Evolutionary conservation across 257 asterid genomes (phyloP), one percentile per base, ranked within the genome.

Genomic region (Ehretia macrophylla): DNA sequence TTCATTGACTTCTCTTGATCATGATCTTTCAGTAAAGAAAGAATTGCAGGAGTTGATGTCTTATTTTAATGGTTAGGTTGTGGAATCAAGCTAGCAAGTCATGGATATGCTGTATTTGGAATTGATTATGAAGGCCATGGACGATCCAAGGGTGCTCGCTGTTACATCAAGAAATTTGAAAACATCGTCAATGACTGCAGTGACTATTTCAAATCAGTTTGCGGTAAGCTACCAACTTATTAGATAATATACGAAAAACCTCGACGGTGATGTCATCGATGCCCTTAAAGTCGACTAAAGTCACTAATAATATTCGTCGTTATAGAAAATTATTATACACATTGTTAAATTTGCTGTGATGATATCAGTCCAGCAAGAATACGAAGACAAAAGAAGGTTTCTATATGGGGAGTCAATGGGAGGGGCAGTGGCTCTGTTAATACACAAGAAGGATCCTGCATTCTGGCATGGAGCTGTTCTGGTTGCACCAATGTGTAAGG

Each of bases 401-500:
- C 68, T 92, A 49, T 88, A 86, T 11, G 99, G 99, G 50, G 99
- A 88, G 74, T 92, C 99, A 0, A 92, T 92, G 99, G 99, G 99
- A 61, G 99, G 99, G 11, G 97, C 96, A 0, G 97, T 92, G 51
- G 90, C 91, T 32, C 73, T 92, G 5, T 65, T 88, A 16, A 59
- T 67, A 56, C 97, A 88, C 85, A 88, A 86, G 76, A 88, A 74
- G 59, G 91, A 86, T 60, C 87, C 91, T 55, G 20, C 50, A 57
- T 88, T 79, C 77, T 92, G 97, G 97, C 79, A 85, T 67, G 99
- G 97, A 40, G 97, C 96, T 14, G 68, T 92, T 69, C 81, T 88
- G 19, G 97, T 83, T 56, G 97, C 99, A 37, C 99, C 99, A 0
- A 92, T 92, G 99, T 88, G 97, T 58, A 88, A 92, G 96, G 99